Conservation (phyloP, 768 basidiomycete species). For the Mycena rebaudengoi region DNA sequence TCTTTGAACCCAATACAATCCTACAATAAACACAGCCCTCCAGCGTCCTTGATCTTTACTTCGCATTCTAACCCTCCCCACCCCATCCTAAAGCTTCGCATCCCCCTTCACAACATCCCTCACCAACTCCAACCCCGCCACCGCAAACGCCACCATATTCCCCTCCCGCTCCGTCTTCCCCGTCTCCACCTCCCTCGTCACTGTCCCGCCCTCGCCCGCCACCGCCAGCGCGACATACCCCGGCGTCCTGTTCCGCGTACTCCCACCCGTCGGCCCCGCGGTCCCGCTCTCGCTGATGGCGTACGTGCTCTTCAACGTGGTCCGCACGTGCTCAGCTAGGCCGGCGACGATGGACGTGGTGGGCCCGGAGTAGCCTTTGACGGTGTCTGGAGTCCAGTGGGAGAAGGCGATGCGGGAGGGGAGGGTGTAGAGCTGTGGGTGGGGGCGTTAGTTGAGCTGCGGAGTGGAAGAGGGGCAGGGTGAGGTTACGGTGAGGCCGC, state of each 20-base stretch:
- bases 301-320: slow-evolving; percentile 5
- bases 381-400: slow-evolving; percentile 8
- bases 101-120: slow-evolving; percentile 7
- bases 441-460: slow-evolving; percentile 5
- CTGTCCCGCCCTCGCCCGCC: slow-evolving; percentile 5
- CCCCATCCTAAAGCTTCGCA: slow-evolving; percentile 4
- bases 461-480: slow-evolving; percentile 1
- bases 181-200: slow-evolving; percentile 13
- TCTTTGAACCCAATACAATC: slow-evolving; percentile 11
- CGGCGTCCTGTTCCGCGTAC: slow-evolving; percentile 9
- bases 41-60: slow-evolving; percentile 2
- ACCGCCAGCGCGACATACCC: slow-evolving; percentile 13
- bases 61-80: slow-evolving; percentile 1
- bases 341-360: slow-evolving; percentile 8
- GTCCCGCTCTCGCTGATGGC: slow-evolving; percentile 7
- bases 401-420: slow-evolving; percentile 6
- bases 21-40: slow-evolving; percentile 11
- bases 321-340: slow-evolving; percentile 8
- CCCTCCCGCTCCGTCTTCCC: slow-evolving; percentile 7
- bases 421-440: slow-evolving; percentile 7
- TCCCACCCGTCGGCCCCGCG: slow-evolving; percentile 9
- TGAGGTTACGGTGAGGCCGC: slow-evolving; percentile 10
- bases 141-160: slow-evolving; percentile 8
- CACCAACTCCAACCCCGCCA: slow-evolving; percentile 3
- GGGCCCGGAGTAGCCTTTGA: slow-evolving; percentile 11